Conservation (phyloP, 805 yeast species). For the Kodamaea kakaduensis region DNA sequence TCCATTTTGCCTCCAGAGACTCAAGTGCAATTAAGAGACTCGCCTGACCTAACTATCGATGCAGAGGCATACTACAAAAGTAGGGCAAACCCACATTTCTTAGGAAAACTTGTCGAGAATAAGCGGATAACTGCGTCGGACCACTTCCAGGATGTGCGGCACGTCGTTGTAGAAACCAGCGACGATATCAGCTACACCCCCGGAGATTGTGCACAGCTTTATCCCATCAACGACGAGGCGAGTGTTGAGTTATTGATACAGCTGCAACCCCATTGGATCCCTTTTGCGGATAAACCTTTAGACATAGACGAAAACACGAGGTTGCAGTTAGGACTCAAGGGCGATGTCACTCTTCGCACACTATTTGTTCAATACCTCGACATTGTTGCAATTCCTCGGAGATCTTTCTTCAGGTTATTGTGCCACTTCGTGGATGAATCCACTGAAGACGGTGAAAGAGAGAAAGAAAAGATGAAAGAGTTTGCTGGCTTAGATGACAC, state of each 20-base stretch:
- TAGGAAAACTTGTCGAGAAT: conserved; percentile 50
- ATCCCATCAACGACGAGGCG: conserved; percentile 63
- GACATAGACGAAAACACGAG: conserved; percentile 22
- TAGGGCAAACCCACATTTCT: conserved; percentile 15
- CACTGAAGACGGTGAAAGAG: conserved; percentile 62
- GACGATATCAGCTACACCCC: conserved; percentile 47
- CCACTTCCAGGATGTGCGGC: conserved; percentile 91
- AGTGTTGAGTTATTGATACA: conserved; percentile 64
- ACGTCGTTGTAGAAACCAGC: conserved; percentile 40
- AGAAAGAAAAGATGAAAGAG: conserved; percentile 70
- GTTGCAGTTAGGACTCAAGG: too few relatives aligned
- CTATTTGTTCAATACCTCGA: conserved; percentile 79
- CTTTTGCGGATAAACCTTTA: conserved; percentile 61
- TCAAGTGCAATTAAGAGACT: conserved; percentile 16
- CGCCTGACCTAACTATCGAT: not conserved
- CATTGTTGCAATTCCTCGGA: conserved; percentile 73
- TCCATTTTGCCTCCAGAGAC: conserved; percentile 1
- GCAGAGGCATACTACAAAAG: conserved; percentile 13
- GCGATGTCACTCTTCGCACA: conserved; percentile 59
- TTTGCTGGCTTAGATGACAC: conserved; percentile 68
- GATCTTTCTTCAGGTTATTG: conserved; percentile 70
- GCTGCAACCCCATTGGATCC: conserved; percentile 66
- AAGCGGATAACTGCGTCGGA: conserved; percentile 58
- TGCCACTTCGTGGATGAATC: conserved; percentile 58
- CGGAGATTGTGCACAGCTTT: conserved; percentile 78